Base-by-base conservation (phyloP, 1,139 yeast species). In the Blastobotrys ciferrii region DNA sequence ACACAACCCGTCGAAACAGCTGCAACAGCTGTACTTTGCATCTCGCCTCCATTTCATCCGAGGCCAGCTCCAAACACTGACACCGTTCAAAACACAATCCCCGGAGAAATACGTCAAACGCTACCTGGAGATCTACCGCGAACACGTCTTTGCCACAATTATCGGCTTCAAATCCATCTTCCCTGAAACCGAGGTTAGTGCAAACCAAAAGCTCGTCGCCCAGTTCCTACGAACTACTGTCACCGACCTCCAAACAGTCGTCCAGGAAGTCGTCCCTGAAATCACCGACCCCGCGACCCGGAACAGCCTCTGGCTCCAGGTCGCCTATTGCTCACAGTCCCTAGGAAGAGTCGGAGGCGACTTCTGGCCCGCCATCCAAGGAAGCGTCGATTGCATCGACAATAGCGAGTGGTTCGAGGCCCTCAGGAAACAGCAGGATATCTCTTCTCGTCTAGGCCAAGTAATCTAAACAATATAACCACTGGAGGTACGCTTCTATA, bases 61-160 rank as follows among this genome's bases (percentile, higher is more conserved):
- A 3, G 48, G 56, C 9, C 71, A 88, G 58, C 69, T 87, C 48
- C 71, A 76, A 0, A 76, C 81, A 32, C 72, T 82, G 46, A 57
- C 62, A 41, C 89, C 86, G 0, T 69, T 84, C 53, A 74, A 74
- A 44, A 71, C 69, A 36, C 69, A 58, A 28, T 63, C 67, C 45
- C 75, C 81, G 25, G 83, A 85, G 53, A 80, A 83, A 52, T 87
- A 83, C 61, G 71, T 89, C 49, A 89, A 89, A 58, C 72, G 95
- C 55, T 84, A 78, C 59, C 77, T 89, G 42, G 98, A 92, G 64
- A 80, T 87, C 3, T 81, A 87, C 53, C 74, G 98, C 62, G 97
- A 91, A 63, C 84, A 81, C 58, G 80, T 87, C 12, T 86, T 83
- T 64, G 84, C 82, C 31, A 80, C 94, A 0, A 72, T 87, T 3